Base-by-base conservation (phyloP, 306 rosid genomes). In the Prunus davidiana region DNA sequence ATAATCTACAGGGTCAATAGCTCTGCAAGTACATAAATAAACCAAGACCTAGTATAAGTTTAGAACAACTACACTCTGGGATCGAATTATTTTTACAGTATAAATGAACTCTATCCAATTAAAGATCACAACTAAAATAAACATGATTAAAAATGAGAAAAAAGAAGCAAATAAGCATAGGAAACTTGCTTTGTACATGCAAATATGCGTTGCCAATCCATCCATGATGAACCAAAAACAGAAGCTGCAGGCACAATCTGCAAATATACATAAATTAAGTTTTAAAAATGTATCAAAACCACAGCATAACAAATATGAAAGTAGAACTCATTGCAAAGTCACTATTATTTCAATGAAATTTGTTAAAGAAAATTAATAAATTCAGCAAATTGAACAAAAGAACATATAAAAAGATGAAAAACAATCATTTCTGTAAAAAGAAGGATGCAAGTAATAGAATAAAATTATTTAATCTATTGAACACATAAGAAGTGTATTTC, bases 201-300 rank as follows among this genome's bases (percentile, higher is more conserved):
- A 88, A 92, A 89, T 75, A 95, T 72, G 30, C 96, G 89, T 70
- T 80, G 88, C 98, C 97, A 95, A 76, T 92, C 88, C 28, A 79
- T 84, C 96, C 97, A 90, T 0, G 93, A 95, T 30, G 89, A 83
- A 55, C 97, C 97, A 74, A 90, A 86, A 73, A 89, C 93, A 77
- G 91, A 88, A 14, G 97, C 82, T 24, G 97, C 91, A 47, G 97
- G 97, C 81, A 87, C 96, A 62, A 71, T 83, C 98, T 92, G 89
- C 52, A 76, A 79, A 64, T 78, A 75, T 32, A 69, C 24, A 41
- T 38, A 55, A 72, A 52, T 0, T 27, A 6, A 11, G 56, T 43
- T 22, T 71, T 32, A 61, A 22, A 57, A 52, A 25, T 51, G 71
- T 6, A 54, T 69, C 12, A 16, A 38, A 58, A 64, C 62, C 66